Evolutionary conservation across 208 protist species (phyloP).

Genomic region (Leishmania lainsoni): DNA sequence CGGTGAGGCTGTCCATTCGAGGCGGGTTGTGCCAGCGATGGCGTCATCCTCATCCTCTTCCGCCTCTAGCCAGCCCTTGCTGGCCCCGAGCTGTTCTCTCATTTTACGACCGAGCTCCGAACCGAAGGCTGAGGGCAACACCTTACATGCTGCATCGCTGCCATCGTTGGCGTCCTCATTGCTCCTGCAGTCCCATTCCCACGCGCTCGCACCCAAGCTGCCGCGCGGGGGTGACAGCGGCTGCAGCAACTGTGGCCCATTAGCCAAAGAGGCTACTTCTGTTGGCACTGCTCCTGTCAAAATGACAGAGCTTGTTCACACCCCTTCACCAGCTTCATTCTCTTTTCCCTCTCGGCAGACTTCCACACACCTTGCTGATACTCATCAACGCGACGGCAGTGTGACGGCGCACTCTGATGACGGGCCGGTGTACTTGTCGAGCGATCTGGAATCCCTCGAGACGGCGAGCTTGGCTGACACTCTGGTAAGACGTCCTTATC

Average conservation of each 20-base stretch:
- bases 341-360: neutral
- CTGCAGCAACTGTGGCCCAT: neutral
- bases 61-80: neutral
- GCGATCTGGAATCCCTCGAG: slow-evolving; percentile 19
- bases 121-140: neutral
- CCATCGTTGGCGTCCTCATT: slow-evolving; percentile 6
- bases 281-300: neutral
- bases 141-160: neutral
- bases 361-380: neutral
- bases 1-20: neutral
- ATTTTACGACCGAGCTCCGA: neutral
- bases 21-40: neutral
- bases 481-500: neutral
- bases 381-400: neutral
- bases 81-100: neutral
- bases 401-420: neutral
- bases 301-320: neutral
- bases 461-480: neutral
- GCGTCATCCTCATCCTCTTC: neutral
- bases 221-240: neutral
- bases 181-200: neutral
- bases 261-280: neutral
- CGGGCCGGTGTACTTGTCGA: neutral
- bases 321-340: neutral
- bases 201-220: neutral